Percentiles rank a stretch among this genome's conserved stretches.
Conservation (phyloP, 2,329 filamentous ascomycete genomes). For the Pyrenophora graminea region DNA sequence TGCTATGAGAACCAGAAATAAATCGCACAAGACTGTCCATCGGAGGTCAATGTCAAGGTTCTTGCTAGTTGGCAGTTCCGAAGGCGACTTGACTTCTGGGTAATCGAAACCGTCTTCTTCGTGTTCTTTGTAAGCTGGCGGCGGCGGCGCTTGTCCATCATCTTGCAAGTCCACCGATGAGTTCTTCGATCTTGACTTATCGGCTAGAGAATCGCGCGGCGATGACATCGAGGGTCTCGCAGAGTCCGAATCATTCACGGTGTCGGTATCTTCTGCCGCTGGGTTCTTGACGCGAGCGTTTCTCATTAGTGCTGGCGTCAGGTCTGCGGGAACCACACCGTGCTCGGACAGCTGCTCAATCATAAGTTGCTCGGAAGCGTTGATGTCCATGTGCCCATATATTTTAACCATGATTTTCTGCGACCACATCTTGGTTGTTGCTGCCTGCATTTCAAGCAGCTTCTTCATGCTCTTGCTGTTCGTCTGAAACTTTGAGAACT, state of each 20-base stretch:
- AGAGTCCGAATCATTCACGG: slow-evolving; percentile 30
- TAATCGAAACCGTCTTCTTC: slow-evolving; percentile 73
- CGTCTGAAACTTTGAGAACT: slow-evolving; percentile 64
- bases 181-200: slow-evolving; percentile 32
- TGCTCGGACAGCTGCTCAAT: slow-evolving; percentile 95
- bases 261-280: slow-evolving; percentile 62
- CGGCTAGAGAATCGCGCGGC: slow-evolving; percentile 27
- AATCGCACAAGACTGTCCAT: slow-evolving; percentile 95
- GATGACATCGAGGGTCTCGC: slow-evolving; percentile 42
- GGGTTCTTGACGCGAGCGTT: slow-evolving; percentile 94
- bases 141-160: slow-evolving; percentile 52
- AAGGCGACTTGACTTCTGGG: slow-evolving; percentile 78
- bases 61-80: slow-evolving; percentile 76
- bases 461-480: slow-evolving; percentile 73
- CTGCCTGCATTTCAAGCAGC: slow-evolving; percentile 67
- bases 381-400: slow-evolving; percentile 97
- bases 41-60: slow-evolving; percentile 94
- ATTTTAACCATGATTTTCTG: slow-evolving; percentile 98
- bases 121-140: slow-evolving; percentile 63
- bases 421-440: slow-evolving; percentile 90
- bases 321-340: slow-evolving; percentile 80
- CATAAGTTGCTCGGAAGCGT: slow-evolving; percentile 90
- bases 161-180: slow-evolving; percentile 43
- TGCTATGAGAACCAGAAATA: slow-evolving; percentile 95
- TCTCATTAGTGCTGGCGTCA: slow-evolving; percentile 84